Percentiles rank a stretch among this genome's conserved stretches.
These are phyloP conservation scores for Penicillium soppii DNA, from an alignment of 495 filamentous ascomycete species.

Conservation along the genomic window DNA sequence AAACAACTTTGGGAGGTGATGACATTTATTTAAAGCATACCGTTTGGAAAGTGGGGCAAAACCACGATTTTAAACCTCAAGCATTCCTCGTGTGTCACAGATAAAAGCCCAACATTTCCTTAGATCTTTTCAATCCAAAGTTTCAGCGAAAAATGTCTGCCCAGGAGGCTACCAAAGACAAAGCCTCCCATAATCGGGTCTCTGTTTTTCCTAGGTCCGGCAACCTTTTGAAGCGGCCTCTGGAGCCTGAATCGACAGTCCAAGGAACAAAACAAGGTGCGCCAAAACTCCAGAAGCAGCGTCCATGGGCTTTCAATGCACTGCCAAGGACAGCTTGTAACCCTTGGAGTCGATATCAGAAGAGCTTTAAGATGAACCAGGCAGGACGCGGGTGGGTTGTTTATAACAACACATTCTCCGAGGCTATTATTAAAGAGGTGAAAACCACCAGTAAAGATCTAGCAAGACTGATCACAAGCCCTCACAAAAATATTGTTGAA, in stretches of 20 bases:
- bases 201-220: neutral
- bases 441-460: neutral
- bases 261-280: neutral
- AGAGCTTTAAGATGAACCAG: slow-evolving; percentile 6
- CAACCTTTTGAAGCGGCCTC: neutral
- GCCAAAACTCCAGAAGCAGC: neutral
- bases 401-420: slow-evolving; percentile 5
- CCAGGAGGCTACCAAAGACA: neutral
- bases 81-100: neutral
- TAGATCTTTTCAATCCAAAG: too few relatives aligned
- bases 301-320: neutral
- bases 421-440: slow-evolving; percentile 3
- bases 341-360: slow-evolving; percentile 6
- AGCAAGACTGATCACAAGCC: neutral
- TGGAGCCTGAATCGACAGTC: neutral
- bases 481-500: slow-evolving; percentile 7
- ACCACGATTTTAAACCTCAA: neutral
- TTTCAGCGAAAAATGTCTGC: neutral
- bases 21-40: neutral
- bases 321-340: slow-evolving; percentile 1
- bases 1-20: neutral
- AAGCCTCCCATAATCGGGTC: neutral
- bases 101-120: neutral
- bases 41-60: neutral
- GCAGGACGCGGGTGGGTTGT: slow-evolving; percentile 3